Evolutionary conservation across 2,329 filamentous ascomycete species (phyloP).

Genomic region (Stemphylium lycopersici): DNA sequence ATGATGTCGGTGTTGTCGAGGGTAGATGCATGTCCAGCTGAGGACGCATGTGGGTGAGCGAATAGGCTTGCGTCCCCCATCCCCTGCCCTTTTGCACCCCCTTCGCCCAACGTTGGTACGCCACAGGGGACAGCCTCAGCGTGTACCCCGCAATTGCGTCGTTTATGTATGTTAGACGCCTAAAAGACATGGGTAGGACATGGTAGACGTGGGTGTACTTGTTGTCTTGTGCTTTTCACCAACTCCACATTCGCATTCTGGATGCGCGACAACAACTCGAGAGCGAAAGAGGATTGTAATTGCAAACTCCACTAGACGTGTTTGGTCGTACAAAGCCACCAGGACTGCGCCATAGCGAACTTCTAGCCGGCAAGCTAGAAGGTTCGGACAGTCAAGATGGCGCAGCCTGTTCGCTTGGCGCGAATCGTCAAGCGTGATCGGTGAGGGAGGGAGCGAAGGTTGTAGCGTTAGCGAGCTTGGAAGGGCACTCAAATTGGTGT

Average conservation of each 20-base stretch:
- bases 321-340: background rate
- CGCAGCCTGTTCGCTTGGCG: constrained; percentile 14
- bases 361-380: constrained; percentile 28
- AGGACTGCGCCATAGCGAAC: background rate
- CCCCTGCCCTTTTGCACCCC: constrained; percentile 5
- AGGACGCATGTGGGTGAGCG: background rate
- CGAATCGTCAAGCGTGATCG: constrained; percentile 14
- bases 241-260: background rate
- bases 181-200: background rate
- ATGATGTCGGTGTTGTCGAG: background rate
- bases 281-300: constrained; percentile 2
- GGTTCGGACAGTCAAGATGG: constrained; percentile 18
- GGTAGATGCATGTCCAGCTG: constrained; percentile 1
- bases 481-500: constrained; percentile 7
- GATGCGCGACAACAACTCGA: background rate
- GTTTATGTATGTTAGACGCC: background rate
- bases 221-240: no score
- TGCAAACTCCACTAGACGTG: background rate
- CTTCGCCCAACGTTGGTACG: constrained; percentile 8
- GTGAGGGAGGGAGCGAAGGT: constrained; percentile 10
- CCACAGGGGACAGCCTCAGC: constrained; percentile 4
- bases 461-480: constrained; percentile 8
- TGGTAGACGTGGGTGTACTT: background rate
- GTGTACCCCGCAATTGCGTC: constrained; percentile 10
- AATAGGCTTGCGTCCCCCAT: constrained; percentile 2